Evolutionary conservation across 2,329 filamentous ascomycete species (phyloP).

Genomic region (Tolypocladium amazonense): DNA sequence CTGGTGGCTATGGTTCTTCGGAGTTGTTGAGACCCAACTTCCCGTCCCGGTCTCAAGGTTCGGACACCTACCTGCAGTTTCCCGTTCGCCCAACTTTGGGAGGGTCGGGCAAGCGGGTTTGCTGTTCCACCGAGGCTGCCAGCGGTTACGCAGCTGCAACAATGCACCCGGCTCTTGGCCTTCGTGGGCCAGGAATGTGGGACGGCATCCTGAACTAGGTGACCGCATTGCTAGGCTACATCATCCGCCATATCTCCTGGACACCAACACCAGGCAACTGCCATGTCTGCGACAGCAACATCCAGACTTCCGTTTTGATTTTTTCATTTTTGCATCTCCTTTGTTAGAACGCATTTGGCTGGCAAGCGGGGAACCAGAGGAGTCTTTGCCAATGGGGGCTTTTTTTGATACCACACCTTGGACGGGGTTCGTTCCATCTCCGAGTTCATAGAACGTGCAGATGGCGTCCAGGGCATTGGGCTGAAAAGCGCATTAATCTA

Average conservation of each 20-base stretch:
- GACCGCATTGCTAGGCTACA: background rate
- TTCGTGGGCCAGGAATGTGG: constrained; percentile 56
- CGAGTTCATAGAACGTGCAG: constrained; percentile 21
- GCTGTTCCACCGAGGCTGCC: constrained; percentile 51
- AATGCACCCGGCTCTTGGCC: constrained; percentile 37
- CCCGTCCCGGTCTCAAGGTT: constrained; percentile 24
- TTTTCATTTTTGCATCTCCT: constrained; percentile 11
- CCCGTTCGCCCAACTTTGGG: constrained; percentile 30
- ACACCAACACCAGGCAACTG: constrained; percentile 1
- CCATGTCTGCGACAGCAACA: constrained; percentile 2
- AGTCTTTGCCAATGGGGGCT: constrained; percentile 15
- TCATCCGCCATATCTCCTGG: background rate
- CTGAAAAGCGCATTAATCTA: constrained; percentile 30
- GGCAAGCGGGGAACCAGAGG: constrained; percentile 16
- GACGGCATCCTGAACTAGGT: constrained; percentile 47
- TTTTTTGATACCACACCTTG: constrained; percentile 18
- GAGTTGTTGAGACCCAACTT: constrained; percentile 23
- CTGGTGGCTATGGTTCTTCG: constrained; percentile 18
- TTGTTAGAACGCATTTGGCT: constrained; percentile 10
- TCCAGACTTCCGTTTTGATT: constrained; percentile 1
- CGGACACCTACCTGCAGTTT: constrained; percentile 22
- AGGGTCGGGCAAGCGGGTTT: constrained; percentile 52
- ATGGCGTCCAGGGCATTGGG: constrained; percentile 19
- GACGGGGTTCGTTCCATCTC: constrained; percentile 12
- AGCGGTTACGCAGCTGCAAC: constrained; percentile 34